phyloP scores from a whole-genome alignment of 768 basidiomycete genomes.

The Cyclocybe cylindracea region DNA sequence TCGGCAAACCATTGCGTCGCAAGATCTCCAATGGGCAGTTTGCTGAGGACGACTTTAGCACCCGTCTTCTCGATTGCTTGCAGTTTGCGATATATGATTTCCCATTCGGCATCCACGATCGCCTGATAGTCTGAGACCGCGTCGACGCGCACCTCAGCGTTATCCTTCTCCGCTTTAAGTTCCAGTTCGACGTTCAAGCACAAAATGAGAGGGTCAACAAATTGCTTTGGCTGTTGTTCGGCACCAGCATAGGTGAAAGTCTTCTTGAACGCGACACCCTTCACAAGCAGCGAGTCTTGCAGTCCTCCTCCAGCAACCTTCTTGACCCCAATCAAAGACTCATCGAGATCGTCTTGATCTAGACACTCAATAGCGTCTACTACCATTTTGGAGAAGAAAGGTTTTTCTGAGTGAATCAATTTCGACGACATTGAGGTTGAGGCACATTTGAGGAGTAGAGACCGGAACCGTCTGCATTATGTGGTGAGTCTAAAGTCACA shows the following conservation, averaged over 20 bases:
- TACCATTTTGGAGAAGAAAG: constrained; percentile 98
- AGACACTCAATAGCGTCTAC: constrained; percentile 94
- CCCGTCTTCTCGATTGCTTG: constrained; percentile 95
- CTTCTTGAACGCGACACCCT: constrained; percentile 98
- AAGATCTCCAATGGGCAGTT: constrained; percentile 96
- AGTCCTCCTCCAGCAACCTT: constrained; percentile 97
- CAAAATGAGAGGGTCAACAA: constrained; percentile 85
- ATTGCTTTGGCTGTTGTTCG: constrained; percentile 96
- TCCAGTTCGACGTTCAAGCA: constrained; percentile 98
- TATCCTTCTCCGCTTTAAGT: constrained; percentile 98
- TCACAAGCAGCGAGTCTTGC: constrained; percentile 90
- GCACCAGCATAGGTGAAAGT: constrained; percentile 99
- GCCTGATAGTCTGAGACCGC: constrained; percentile 98
- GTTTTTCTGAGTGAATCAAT: constrained; percentile 97
- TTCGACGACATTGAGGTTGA: constrained; percentile 99
- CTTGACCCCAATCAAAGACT: constrained; percentile 95
- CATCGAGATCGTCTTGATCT: constrained; percentile 92
- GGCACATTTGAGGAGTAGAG: constrained; percentile 93
- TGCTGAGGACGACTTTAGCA: constrained; percentile 96
- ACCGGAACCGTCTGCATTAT: constrained; percentile 77
- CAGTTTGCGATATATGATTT: constrained; percentile 97
- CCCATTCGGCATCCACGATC: constrained; percentile 99
- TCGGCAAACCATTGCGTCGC: constrained; percentile 99
- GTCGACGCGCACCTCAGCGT: constrained; percentile 97
- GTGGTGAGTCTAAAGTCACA: constrained; percentile 16